These are phyloP conservation scores for Linnemannia zychae DNA, from an alignment of 192 early-diverging fungal genomes.

Conservation along the genomic window DNA sequence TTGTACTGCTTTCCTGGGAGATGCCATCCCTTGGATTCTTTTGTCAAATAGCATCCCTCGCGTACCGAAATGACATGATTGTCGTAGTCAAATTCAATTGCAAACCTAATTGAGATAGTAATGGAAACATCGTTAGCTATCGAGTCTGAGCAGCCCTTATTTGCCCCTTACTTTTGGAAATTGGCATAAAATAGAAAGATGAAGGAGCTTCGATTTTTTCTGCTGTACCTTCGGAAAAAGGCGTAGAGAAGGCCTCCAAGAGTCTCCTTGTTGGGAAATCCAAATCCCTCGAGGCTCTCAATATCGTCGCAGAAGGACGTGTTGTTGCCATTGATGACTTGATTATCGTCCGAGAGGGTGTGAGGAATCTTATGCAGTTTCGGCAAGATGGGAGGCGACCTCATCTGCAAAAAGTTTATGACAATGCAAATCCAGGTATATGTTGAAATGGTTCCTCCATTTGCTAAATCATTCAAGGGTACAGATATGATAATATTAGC, in stretches of 20 bases:
- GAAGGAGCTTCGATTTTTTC: neutral
- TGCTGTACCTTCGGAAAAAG: slow-evolving; percentile 81
- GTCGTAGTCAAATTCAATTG: slow-evolving; percentile 88
- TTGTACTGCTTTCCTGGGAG: slow-evolving; percentile 71
- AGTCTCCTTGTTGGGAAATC: slow-evolving; percentile 78
- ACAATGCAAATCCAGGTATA: slow-evolving; percentile 97
- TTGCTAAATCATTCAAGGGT: slow-evolving; percentile 65
- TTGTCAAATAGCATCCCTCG: slow-evolving; percentile 82
- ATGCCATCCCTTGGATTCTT: slow-evolving; percentile 91
- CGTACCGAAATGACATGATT: slow-evolving; percentile 86
- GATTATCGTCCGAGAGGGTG: slow-evolving; percentile 40
- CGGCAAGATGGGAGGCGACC: slow-evolving; percentile 91
- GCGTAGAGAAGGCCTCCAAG: slow-evolving; percentile 84
- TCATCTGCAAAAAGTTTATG: slow-evolving; percentile 93
- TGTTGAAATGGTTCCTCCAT: slow-evolving; percentile 93
- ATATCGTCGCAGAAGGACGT: slow-evolving; percentile 85
- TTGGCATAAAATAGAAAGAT: neutral
- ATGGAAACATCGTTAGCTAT: neutral
- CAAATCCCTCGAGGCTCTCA: slow-evolving; percentile 75
- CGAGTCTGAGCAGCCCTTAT: no score
- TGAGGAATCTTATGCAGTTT: slow-evolving; percentile 76
- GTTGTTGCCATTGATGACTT: slow-evolving; percentile 69
- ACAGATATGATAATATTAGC: neutral
- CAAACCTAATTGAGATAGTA: slow-evolving; percentile 60
- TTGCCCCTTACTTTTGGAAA: neutral